phyloP scores from a whole-genome alignment of 176 grass and related monocot species.

The Phoenix dactylifera region DNA sequence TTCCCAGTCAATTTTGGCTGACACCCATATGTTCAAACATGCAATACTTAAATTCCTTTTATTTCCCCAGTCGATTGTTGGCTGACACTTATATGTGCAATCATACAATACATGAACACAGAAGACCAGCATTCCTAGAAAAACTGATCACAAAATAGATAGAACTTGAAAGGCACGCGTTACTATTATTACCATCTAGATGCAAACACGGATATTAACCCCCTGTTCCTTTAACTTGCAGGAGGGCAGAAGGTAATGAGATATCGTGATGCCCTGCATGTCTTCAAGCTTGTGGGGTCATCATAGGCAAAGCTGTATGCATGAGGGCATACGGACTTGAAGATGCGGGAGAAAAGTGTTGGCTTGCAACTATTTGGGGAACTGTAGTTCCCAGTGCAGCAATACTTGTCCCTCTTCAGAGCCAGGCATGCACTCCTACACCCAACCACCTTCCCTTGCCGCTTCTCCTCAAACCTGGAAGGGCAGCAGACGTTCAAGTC shows the following conservation, averaged over 20 bases:
- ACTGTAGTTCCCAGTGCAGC: slow-evolving; percentile 59
- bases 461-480: slow-evolving; percentile 54
- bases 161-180: no score
- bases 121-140: no score
- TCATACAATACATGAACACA: no score
- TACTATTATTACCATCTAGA: no score
- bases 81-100: no score
- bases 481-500: slow-evolving; percentile 87
- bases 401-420: slow-evolving; percentile 56
- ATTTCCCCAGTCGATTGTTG: no score
- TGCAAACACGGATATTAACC: no score
- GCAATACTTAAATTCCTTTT: no score
- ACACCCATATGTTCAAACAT: no score
- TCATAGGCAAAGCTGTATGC: slow-evolving; percentile 87
- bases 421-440: slow-evolving; percentile 79
- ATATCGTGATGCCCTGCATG: slow-evolving; percentile 71
- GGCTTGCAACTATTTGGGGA: slow-evolving; percentile 53
- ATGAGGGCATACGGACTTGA: slow-evolving; percentile 80
- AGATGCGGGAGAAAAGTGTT: slow-evolving; percentile 64
- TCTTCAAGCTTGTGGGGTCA: slow-evolving; percentile 51
- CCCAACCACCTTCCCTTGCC: slow-evolving; percentile 41
- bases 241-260: slow-evolving; percentile 91
- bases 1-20: no score
- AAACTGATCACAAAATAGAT: no score
- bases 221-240: neutral